Conservation (phyloP, 169 alveolate genomes). For the Cryptosporidium sp. region DNA sequence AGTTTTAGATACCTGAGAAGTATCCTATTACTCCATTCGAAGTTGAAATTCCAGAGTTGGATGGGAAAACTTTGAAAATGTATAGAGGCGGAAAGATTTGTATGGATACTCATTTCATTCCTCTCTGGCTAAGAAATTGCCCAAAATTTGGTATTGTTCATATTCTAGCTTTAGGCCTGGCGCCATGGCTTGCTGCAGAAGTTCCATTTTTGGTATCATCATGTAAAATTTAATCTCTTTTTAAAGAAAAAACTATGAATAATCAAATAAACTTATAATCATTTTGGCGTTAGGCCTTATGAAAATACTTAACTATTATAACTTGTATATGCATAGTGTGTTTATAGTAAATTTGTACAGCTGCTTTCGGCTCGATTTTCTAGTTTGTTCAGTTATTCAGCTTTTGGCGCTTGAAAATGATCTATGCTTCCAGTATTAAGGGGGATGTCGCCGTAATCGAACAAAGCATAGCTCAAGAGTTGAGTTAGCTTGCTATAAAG, state of each 20-base stretch:
- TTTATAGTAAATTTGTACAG: background rate
- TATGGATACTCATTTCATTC: constrained; percentile 95
- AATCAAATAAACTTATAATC: background rate
- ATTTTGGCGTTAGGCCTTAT: background rate
- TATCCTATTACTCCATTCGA: constrained; percentile 97
- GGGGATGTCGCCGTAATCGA: background rate
- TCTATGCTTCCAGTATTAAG: background rate
- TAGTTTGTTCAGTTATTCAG: background rate
- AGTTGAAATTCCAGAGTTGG: constrained; percentile 93
- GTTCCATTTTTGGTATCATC: constrained; percentile 90
- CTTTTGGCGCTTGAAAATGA: background rate
- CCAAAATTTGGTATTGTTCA: constrained; percentile 97
- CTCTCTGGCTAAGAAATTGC: constrained; percentile 93
- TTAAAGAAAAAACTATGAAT: background rate
- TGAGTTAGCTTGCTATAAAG: background rate
- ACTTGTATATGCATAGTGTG: too few relatives aligned
- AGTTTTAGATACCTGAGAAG: constrained; percentile 92
- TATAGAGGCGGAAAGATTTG: constrained; percentile 98
- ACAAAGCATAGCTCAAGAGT: background rate
- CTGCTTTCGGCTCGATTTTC: background rate
- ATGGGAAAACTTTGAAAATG: constrained; percentile 97
- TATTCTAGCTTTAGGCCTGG: constrained; percentile 94
- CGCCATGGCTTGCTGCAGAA: constrained; percentile 99
- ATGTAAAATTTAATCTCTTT: constrained; percentile 34
- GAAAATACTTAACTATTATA: background rate